Evolutionary conservation across 805 yeast species (phyloP), one percentile per base, ranked within the genome.

Genomic region (Komagataella ulmi): DNA sequence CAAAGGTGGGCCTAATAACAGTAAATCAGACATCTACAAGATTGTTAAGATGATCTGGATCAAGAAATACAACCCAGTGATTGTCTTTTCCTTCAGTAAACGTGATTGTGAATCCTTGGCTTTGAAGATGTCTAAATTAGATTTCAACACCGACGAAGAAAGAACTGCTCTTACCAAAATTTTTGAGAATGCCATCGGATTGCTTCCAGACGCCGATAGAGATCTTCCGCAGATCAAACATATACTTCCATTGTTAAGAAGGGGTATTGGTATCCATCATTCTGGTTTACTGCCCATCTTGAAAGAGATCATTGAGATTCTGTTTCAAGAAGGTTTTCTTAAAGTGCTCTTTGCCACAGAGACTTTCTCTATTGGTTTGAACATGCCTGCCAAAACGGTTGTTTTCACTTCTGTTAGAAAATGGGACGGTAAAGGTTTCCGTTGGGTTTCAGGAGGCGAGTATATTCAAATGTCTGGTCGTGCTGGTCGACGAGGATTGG

Each of bases 401-500:
- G 99, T 93, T 2, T 93, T 93, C 67, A 93, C 99, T 0, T 87
- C 91, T 40, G 99, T 93, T 18, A 81, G 99, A 64, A 93, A 93
- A 66, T 93, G 97, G 96, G 99, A 93, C 70, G 99, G 99, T 60
- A 81, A 80, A 56, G 95, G 91, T 17, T 89, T 91, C 75, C 82
- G 99, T 69, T 93, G 99, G 99, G 97, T 93, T 36, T 87, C 96
- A 52, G 99, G 99, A 54, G 99, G 99, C 73, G 99, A 93, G 70
- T 93, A 93, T 69, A 93, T 93, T 63, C 99, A 93, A 71, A 93
- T 93, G 99, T 88, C 97, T 47, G 99, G 99, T 58, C 83, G 99
- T 69, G 99, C 99, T 19, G 99, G 99, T 60, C 90, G 99, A 75
- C 87, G 99, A 77, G 99, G 99, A 63, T 77, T 93, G 59, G 99